Percentiles rank a stretch among this genome's conserved stretches.
phyloP scores from a whole-genome alignment of 768 basidiomycete species.

The Favolaschia claudopus region DNA sequence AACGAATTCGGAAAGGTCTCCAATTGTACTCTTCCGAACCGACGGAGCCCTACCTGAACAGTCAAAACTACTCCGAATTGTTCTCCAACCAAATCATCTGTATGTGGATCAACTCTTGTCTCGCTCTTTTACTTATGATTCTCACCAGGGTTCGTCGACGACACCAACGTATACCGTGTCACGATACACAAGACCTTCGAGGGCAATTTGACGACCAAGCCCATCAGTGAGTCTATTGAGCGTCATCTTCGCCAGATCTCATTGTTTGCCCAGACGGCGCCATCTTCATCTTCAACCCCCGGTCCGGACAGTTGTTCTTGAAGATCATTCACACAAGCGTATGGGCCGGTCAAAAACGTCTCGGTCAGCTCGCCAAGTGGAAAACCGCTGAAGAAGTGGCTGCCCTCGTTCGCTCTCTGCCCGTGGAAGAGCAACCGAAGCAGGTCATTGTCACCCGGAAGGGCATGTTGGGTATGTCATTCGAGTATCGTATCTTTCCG shows the following conservation, averaged over 20 bases:
- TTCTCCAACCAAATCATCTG: constrained; percentile 99
- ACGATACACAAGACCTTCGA: constrained; percentile 99
- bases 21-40: constrained; percentile 99
- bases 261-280: constrained; percentile 70
- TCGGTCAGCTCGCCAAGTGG: constrained; percentile 99
- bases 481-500: background rate
- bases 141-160: constrained; percentile 90
- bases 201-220: constrained; percentile 99
- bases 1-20: constrained; percentile 98
- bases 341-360: constrained; percentile 99
- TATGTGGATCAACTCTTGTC: constrained; percentile 36
- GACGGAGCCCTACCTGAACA: constrained; percentile 98
- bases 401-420: constrained; percentile 93
- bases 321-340: constrained; percentile 99
- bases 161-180: constrained; percentile 99
- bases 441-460: constrained; percentile 99
- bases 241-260: background rate
- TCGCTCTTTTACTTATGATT: background rate
- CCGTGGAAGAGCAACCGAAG: constrained; percentile 99
- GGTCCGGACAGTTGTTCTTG: constrained; percentile 96
- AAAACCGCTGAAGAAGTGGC: constrained; percentile 99
- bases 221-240: constrained; percentile 74
- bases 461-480: constrained; percentile 91
- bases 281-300: constrained; percentile 99
- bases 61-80: constrained; percentile 95